Evolutionary conservation across 75 land plant species (phyloP).

Genomic region (Cunninghamia lanceolata): DNA sequence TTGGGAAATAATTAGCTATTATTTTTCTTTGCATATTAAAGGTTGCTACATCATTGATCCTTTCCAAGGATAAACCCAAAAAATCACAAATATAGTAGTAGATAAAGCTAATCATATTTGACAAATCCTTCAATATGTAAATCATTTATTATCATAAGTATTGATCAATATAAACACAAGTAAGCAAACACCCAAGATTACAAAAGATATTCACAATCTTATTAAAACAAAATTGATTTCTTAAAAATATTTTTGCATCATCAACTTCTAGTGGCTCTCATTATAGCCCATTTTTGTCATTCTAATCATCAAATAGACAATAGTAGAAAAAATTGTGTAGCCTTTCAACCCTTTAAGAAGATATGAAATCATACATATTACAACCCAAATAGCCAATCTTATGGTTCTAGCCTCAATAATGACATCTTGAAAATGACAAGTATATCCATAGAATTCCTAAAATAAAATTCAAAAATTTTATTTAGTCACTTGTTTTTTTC

Average conservation of each 20-base stretch:
- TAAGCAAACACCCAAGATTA: neutral
- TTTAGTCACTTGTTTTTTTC: neutral
- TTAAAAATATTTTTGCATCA: neutral
- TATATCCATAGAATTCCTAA: no score
- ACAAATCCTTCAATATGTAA: neutral
- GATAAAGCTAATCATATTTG: neutral
- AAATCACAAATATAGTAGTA: no score
- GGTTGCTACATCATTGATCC: neutral
- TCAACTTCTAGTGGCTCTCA: neutral
- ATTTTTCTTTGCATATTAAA: no score
- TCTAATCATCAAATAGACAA: neutral
- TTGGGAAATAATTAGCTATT: no score
- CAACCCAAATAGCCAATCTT: neutral
- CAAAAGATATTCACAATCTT: no score
- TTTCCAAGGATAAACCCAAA: neutral
- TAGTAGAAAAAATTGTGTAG: neutral
- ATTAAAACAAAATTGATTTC: no score
- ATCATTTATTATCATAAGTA: no score
- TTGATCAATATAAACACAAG: neutral
- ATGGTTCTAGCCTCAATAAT: neutral
- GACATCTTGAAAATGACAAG: neutral
- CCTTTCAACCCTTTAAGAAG: neutral
- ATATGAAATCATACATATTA: neutral
- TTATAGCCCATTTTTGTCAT: neutral
- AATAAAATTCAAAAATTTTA: neutral